phyloP scores from a whole-genome alignment of 2,329 filamentous ascomycete genomes.

The Emergomyces africanus region DNA sequence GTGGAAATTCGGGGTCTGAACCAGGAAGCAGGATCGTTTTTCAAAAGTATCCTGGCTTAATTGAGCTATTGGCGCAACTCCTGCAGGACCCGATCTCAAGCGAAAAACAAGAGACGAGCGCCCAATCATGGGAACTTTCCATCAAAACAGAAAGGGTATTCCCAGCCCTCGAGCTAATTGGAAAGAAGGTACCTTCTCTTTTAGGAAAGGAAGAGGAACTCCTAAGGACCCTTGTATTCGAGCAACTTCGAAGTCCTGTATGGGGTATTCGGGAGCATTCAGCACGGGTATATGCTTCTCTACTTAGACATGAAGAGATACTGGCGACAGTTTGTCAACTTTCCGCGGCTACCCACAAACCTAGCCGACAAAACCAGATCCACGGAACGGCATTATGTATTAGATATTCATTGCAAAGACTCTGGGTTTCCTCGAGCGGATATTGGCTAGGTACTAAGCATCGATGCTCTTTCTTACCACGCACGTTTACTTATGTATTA shows the following conservation, averaged over 20 bases:
- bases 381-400: slow-evolving; percentile 31
- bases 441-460: slow-evolving; percentile 23
- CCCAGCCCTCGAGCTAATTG: slow-evolving; percentile 34
- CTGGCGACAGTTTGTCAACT: slow-evolving; percentile 18
- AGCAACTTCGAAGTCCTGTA: slow-evolving; percentile 30
- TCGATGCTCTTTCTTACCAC: slow-evolving; percentile 7
- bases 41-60: slow-evolving; percentile 27
- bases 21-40: slow-evolving; percentile 28
- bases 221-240: slow-evolving; percentile 21
- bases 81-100: slow-evolving; percentile 10
- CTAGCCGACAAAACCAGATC: slow-evolving; percentile 21
- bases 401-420: slow-evolving; percentile 25
- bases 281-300: slow-evolving; percentile 30
- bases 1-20: slow-evolving; percentile 31
- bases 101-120: neutral
- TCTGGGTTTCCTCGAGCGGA: slow-evolving; percentile 20
- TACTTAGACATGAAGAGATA: slow-evolving; percentile 23
- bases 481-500: slow-evolving; percentile 1
- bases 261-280: slow-evolving; percentile 37
- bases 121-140: slow-evolving; percentile 15
- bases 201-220: slow-evolving; percentile 20
- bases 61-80: slow-evolving; percentile 25
- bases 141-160: slow-evolving; percentile 32
- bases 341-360: slow-evolving; percentile 10
- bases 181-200: slow-evolving; percentile 28